A percentile compares a stretch with the other conserved stretches of the same genome.
phyloP scores from a whole-genome alignment of 768 basidiomycete genomes.

The Mycena metata region DNA sequence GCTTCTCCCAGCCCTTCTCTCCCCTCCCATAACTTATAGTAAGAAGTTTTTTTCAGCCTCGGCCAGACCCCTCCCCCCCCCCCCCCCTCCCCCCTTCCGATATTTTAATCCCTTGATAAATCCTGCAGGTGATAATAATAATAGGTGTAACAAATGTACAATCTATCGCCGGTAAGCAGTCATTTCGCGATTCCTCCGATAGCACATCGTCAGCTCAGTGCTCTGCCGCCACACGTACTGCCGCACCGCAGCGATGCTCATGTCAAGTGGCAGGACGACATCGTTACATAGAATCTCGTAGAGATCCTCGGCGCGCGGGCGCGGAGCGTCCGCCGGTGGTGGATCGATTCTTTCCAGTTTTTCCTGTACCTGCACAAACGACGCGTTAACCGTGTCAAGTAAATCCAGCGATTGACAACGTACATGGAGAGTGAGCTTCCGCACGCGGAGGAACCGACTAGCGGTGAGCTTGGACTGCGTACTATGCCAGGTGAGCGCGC shows the following conservation, averaged over 20 bases:
- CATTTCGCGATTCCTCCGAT: conserved; percentile 62
- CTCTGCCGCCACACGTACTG: conserved; percentile 90
- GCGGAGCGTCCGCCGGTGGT: conserved; percentile 46
- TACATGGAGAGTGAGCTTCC: conserved; percentile 88
- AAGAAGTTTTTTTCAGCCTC: no score
- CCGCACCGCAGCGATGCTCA: conserved; percentile 92
- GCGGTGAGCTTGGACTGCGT: conserved; percentile 91
- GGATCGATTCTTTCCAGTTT: conserved; percentile 75
- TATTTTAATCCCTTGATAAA: no score
- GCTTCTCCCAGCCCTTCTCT: no score
- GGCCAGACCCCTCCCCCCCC: no score
- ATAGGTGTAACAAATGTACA: no score
- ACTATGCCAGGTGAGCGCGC: conserved; percentile 49
- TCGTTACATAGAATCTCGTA: conserved; percentile 94
- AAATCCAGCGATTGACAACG: conserved; percentile 43
- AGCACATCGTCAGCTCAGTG: conserved; percentile 81
- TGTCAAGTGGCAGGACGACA: conserved; percentile 82
- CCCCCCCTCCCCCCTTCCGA: no score
- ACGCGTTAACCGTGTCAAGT: background rate
- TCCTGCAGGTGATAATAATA: no score
- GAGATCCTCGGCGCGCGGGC: conserved; percentile 69
- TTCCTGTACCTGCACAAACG: conserved; percentile 76
- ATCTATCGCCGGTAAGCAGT: conserved; percentile 21
- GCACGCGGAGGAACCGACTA: conserved; percentile 84
- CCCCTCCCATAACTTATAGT: no score